Base-by-base conservation (phyloP, 208 protist genomes). In the Leishmania aethiopica region DNA sequence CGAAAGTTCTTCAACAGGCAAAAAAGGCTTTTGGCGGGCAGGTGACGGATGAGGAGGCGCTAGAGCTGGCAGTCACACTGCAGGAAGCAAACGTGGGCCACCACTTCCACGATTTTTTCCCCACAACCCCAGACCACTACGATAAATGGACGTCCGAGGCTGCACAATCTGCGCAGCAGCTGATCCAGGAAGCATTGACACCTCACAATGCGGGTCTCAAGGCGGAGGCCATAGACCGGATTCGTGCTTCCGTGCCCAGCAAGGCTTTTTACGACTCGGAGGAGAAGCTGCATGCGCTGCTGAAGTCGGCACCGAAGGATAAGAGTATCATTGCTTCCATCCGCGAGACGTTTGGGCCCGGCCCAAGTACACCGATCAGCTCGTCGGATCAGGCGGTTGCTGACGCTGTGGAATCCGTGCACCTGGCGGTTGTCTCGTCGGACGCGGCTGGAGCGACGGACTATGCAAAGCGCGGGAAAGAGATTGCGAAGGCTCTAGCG, bases 41-140 rank as follows among this genome's bases (percentile, higher is more conserved):
- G 80, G 75, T 97, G 69, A 88, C 90, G 1, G 89, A 97, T 66
- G 91, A 92, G 57, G 93, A 96, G 85, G 92, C 88, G 4, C 47
- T 88, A 59, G 90, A 96, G 86, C 60, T 98, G n/a, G 89, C 90
- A 11, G 82, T 92, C 49, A 79, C 89, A 40, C 75, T 98, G 77
- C 86, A 95, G 13, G 84, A 87, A 64, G 93, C 91, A 32, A 88
- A 94, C 49, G 84, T 93, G 59, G 90, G 86, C 60, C 91, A 95
- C 78, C 93, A 96, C 82, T 96, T 96, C 84, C 88, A 94, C 78
- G 89, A 97, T 53, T 96, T 89, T 81, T 96, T 97, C 77, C 91
- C 91, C 37, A 67, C 60, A 66, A 81, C 76, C 35, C 55, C 80
- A n/a, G 77, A 74, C 45, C 87, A 95, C 67, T 96, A 96, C 78